A percentile compares a stretch with the other conserved stretches of the same genome.
phyloP scores from a whole-genome alignment of 108 stramenopile species.

The Cyclotella kingstonii region DNA sequence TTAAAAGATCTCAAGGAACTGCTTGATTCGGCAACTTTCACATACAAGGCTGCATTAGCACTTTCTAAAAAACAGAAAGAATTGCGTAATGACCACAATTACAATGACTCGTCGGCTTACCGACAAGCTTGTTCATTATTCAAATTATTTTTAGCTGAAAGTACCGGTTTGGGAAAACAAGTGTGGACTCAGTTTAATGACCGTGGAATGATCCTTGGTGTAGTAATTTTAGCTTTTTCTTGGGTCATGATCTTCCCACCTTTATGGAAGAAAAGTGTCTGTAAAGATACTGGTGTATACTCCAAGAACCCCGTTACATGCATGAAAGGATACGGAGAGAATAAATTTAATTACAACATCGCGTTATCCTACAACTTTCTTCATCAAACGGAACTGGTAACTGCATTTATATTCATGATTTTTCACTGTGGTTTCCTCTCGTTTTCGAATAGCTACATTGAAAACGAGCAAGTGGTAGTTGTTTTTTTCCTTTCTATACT shows the following conservation, averaged over 20 bases:
- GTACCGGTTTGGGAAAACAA: conserved; percentile 69
- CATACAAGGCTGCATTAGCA: conserved; percentile 55
- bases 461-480: conserved; percentile 55
- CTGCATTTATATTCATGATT: conserved; percentile 48
- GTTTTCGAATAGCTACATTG: conserved; percentile 81
- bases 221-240: conserved; percentile 46
- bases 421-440: conserved; percentile 73
- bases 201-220: conserved; percentile 70
- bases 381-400: conserved; percentile 35
- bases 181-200: conserved; percentile 88
- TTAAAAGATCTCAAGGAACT: conserved; percentile 55
- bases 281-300: conserved; percentile 16
- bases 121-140: conserved; percentile 68
- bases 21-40: conserved; percentile 55
- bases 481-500: conserved; percentile 62
- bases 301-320: too few relatives aligned
- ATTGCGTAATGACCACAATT: conserved; percentile 4
- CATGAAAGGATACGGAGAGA: conserved; percentile 1
- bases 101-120: conserved; percentile 54
- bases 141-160: conserved; percentile 72
- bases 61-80: conserved; percentile 14
- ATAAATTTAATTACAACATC: too few relatives aligned
- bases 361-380: conserved; percentile 11
- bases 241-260: conserved; percentile 41
- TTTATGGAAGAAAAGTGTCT: conserved; percentile 25